Conservation (phyloP, 257 asterid genomes). For the Nicotiana tabacum region DNA sequence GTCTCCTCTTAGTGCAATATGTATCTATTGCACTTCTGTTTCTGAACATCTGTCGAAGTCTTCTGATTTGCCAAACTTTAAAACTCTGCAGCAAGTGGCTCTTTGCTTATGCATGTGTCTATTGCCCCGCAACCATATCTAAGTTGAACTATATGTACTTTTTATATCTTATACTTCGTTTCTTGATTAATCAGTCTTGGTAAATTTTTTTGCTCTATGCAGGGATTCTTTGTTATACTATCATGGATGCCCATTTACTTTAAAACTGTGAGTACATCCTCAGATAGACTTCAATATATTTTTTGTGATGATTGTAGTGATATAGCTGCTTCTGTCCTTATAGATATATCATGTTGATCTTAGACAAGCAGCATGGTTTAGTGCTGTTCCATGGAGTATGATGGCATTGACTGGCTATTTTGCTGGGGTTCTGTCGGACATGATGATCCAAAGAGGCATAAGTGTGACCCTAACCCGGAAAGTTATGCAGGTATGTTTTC, state of each 20-base stretch:
- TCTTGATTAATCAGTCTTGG: not conserved
- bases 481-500: conserved; percentile 74
- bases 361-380: conserved; percentile 97
- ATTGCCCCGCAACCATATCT: not conserved
- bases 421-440: conserved; percentile 83
- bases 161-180: not conserved
- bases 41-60: not conserved
- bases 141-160: not conserved
- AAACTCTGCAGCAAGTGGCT: not conserved
- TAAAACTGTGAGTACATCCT: conserved; percentile 51
- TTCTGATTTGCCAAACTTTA: not conserved
- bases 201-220: conserved; percentile 28
- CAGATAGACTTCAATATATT: not conserved
- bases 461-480: conserved; percentile 87
- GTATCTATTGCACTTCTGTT: not conserved
- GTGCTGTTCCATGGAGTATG: conserved; percentile 98
- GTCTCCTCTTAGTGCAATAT: not conserved
- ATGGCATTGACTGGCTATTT: conserved; percentile 87
- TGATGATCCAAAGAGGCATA: conserved; percentile 70
- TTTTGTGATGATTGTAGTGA: not conserved
- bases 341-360: conserved; percentile 88
- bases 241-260: conserved; percentile 99
- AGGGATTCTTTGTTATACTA: conserved; percentile 93
- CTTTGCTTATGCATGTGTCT: not conserved
- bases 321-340: conserved; percentile 19